Conservation (phyloP, 305 asterid genomes). For the Rubia tinctorum region DNA sequence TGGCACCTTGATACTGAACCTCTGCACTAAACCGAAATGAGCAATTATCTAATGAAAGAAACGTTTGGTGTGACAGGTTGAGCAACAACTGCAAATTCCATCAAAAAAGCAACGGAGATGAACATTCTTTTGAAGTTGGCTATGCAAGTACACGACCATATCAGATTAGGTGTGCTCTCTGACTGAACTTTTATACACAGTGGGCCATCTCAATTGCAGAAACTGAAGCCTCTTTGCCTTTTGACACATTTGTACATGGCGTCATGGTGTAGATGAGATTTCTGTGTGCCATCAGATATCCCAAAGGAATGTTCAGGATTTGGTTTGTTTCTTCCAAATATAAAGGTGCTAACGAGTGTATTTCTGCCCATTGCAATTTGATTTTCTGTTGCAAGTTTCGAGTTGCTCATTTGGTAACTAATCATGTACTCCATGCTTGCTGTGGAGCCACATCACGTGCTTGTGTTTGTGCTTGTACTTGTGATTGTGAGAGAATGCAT, state of each 20-base stretch:
- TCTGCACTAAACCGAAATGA: background rate
- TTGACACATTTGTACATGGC: constrained; percentile 30
- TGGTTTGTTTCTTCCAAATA: constrained; percentile 1
- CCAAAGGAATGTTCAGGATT: background rate
- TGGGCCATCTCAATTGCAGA: constrained; percentile 10
- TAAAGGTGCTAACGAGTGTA: background rate
- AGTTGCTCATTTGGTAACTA: background rate
- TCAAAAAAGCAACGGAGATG: constrained; percentile 59
- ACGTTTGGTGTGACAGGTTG: constrained; percentile 46
- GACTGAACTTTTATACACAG: constrained; percentile 11
- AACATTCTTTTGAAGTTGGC: constrained; percentile 5
- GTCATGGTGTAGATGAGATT: constrained; percentile 6
- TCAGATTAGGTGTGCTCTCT: constrained; percentile 18
- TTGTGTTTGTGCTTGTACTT: too few relatives aligned
- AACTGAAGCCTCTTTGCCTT: constrained; percentile 16
- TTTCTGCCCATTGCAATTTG: background rate
- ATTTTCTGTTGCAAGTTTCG: background rate
- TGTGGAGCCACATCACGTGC: too few relatives aligned
- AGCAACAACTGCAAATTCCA: constrained; percentile 45
- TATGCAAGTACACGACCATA: constrained; percentile 20
- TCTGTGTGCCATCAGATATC: constrained; percentile 4
- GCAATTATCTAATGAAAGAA: constrained; percentile 7
- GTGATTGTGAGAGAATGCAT: background rate
- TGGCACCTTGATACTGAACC: background rate
- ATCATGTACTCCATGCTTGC: background rate